Percentiles rank a stretch among this genome's conserved stretches.
phyloP scores from a whole-genome alignment of 345 rosid genomes.

The Laguncularia racemosa region DNA sequence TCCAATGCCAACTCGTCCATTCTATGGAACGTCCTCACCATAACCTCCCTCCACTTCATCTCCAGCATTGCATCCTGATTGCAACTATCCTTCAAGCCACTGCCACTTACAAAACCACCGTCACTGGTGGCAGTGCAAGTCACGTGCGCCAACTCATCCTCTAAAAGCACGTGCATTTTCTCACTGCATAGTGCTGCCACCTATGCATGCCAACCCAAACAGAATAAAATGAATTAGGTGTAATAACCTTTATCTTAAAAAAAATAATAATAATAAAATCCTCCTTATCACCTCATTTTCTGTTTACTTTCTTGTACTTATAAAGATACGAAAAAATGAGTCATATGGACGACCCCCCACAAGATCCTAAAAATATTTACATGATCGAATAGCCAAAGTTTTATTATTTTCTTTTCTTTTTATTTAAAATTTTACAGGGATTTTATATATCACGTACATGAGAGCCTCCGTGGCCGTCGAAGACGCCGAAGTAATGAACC shows the following conservation, averaged over 20 bases:
- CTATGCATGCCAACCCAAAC: conserved; percentile 13
- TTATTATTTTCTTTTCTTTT: background rate
- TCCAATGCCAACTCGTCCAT: conserved; percentile 37
- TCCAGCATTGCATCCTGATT: conserved; percentile 3
- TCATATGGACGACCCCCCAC: no score
- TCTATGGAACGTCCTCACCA: conserved; percentile 36
- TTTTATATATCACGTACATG: conserved; percentile 20
- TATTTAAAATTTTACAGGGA: background rate
- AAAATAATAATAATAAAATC: no score
- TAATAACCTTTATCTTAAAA: no score
- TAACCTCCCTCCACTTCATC: conserved; percentile 26
- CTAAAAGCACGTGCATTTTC: conserved; percentile 38
- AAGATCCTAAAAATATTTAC: background rate
- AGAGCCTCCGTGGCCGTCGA: conserved; percentile 82
- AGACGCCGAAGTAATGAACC: conserved; percentile 73
- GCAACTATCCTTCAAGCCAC: background rate
- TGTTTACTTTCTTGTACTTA: background rate
- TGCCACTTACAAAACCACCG: conserved; percentile 1
- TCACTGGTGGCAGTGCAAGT: background rate
- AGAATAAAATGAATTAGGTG: background rate
- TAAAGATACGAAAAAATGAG: background rate
- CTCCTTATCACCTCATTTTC: no score
- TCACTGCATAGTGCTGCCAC: conserved; percentile 43
- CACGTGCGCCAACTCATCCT: conserved; percentile 37
- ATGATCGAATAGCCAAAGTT: background rate